These are phyloP conservation scores for Henningerozyma blattae DNA, from an alignment of 805 yeast genomes.

Conservation along the genomic window DNA sequence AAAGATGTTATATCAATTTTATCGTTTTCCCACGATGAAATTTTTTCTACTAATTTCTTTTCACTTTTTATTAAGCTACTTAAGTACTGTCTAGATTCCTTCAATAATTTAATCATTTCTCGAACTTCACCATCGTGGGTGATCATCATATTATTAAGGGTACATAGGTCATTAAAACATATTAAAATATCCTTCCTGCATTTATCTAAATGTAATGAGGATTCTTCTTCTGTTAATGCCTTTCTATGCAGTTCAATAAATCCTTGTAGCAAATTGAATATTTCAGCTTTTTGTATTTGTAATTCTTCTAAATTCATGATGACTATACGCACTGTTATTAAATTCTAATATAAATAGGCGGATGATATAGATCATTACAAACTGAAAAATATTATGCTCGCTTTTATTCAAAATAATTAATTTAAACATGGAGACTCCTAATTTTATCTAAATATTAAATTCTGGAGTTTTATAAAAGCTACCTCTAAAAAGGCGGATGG, in stretches of 20 bases:
- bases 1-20: neutral
- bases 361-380: too few relatives aligned
- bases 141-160: constrained; percentile 15
- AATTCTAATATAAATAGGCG: too few relatives aligned
- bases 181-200: constrained; percentile 18
- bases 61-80: constrained; percentile 5
- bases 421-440: too few relatives aligned
- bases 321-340: too few relatives aligned
- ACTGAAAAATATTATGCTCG: too few relatives aligned
- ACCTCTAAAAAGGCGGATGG: too few relatives aligned
- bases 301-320: constrained; percentile 14
- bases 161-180: constrained; percentile 19
- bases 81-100: constrained; percentile 6
- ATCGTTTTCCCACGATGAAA: constrained; percentile 5
- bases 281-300: constrained; percentile 13
- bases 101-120: constrained; percentile 9
- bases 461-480: too few relatives aligned
- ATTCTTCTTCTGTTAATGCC: constrained; percentile 10
- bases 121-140: constrained; percentile 17
- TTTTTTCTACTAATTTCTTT: constrained; percentile 3
- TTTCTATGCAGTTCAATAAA: constrained; percentile 12
- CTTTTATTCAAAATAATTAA: too few relatives aligned
- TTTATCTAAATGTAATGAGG: constrained; percentile 8
- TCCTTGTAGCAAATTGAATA: constrained; percentile 11
- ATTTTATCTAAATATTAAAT: too few relatives aligned